Base-by-base conservation (phyloP, 2,329 filamentous ascomycete genomes). In the Verticillium klebahnii region DNA sequence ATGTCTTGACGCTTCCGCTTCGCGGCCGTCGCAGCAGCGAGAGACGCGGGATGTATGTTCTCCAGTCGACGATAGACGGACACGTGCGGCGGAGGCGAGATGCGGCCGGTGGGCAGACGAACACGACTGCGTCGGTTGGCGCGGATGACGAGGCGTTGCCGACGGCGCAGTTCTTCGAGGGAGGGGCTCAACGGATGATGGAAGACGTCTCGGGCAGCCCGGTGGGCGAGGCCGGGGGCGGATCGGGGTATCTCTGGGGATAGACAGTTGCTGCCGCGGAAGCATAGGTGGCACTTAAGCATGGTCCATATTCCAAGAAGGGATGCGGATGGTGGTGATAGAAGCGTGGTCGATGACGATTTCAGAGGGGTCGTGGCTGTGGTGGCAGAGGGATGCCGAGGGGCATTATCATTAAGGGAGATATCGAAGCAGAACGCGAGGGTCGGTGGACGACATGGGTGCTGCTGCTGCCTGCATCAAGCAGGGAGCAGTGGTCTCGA, bases 231-330 rank as follows among this genome's bases (percentile, higher is more conserved):
- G 45, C 65, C 67, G 55, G 63, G 63, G 39, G 45, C 57, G 3
- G 59, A 54, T 40, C 59, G 12, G 5, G 61, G 61, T 34, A 63
- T 29, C 40, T 61, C 50, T n/a, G 61, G 61, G 12, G 61, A 57
- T 25, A 65, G 58, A 61, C 58, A 64, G 17, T 58, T 62, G 45
- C 59, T 64, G 62, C 60, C 64, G 37, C 59, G 58, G 36, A 63
- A 78, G 74, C 77, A 73, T 73, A 77, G 73, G 73, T 72, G 75
- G 72, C 78, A 72, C 68, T 73, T 71, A 73, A 75, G 71, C 77
- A 79, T 79, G 70, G 70, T 75, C 70, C 72, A 67, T 76, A 72
- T 71, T 75, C 72, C 72, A 50, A 50, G 75, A 74, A 73, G 71
- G 58, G n/a, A 61, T 67, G 66, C 65, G 61, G 57, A 56, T 62